A percentile compares a stretch with the other conserved stretches of the same genome.
These are phyloP conservation scores for Hyparrhenia diplandra DNA, from an alignment of 176 grass and related monocot species.

Conservation along the genomic window DNA sequence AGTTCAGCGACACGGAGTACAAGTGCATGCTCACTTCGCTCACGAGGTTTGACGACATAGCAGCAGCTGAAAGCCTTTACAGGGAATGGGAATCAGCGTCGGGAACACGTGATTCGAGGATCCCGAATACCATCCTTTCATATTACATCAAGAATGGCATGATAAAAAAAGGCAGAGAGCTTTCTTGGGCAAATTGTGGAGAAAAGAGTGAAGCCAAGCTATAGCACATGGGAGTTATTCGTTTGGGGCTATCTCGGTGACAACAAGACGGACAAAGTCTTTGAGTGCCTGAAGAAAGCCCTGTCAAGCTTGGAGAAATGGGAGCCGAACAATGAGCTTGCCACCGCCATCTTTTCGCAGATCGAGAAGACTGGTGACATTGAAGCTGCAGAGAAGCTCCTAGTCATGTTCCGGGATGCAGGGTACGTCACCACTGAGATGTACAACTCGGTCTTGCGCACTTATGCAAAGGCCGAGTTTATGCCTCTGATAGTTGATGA, in stretches of 20 bases:
- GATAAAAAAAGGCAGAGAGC: slow-evolving; percentile 39
- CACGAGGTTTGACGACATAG: slow-evolving; percentile 55
- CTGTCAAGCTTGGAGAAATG: slow-evolving; percentile 69
- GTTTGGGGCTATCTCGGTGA: slow-evolving; percentile 53
- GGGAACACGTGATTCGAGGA: slow-evolving; percentile 54
- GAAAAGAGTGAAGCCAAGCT: slow-evolving; percentile 58
- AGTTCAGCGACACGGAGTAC: slow-evolving; percentile 64
- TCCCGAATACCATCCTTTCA: slow-evolving; percentile 63
- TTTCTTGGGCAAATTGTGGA: slow-evolving; percentile 36
- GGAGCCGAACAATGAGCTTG: slow-evolving; percentile 57
- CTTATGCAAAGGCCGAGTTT: slow-evolving; percentile 52
- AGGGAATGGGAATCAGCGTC: slow-evolving; percentile 52
- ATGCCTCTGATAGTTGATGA: slow-evolving; percentile 80
- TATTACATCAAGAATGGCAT: slow-evolving; percentile 71
- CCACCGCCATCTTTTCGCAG: slow-evolving; percentile 27
- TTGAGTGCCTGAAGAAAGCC: slow-evolving; percentile 61
- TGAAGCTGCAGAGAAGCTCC: slow-evolving; percentile 61
- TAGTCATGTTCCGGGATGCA: slow-evolving; percentile 49
- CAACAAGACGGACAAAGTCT: slow-evolving; percentile 40
- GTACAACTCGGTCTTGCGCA: slow-evolving; percentile 61
- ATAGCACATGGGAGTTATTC: slow-evolving; percentile 74
- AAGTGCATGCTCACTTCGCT: slow-evolving; percentile 82
- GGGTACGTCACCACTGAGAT: slow-evolving; percentile 70
- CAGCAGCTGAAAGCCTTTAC: slow-evolving; percentile 47
- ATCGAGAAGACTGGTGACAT: slow-evolving; percentile 51